Evolutionary conservation across 2,329 filamentous ascomycete genomes (phyloP), one percentile per base, ranked within the genome.

Genomic region (Microthyrium microscopicum): DNA sequence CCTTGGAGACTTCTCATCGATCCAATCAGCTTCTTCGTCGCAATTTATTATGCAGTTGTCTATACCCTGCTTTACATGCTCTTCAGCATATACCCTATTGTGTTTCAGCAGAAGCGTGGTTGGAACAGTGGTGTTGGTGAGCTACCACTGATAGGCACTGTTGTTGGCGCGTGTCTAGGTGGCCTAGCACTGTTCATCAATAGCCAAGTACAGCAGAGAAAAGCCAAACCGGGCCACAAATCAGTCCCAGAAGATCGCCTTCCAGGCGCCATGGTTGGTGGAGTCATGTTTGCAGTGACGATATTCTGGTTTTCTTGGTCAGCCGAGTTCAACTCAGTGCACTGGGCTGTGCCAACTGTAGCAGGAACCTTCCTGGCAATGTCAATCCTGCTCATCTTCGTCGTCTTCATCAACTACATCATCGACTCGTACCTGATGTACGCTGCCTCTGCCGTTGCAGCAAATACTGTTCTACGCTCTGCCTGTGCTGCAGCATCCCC

Each of bases 271-370:
- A 80, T 75, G 43, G 69, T 92, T 17, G 81, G 77, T 3, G 70
- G 81, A 0, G 50, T 91, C 2, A 58, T 82, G 1, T 73, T 78
- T 0, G 78, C 83, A 0, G 52, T 81, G 3, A 84, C 84, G 12
- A 76, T 92, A 52, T 67, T 94, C 18, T 77, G 75, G 51, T 94
- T 93, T 47, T 72, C 80, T 0, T 92, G 83, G 83, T 92, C 84
- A 0, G 83, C 76, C 39, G 69, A 82, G 1, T 84, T 84, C 0
- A 68, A 70, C 4, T n/a, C 22, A n/a, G 81, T 89, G 21, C 83
- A 82, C 50, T 91, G 80, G 77, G 72, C 82, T 12, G 63, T 72
- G 13, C 77, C 81, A 1, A 75, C 91, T 30, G 60, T 79, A 1
- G 80, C 81, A 1, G 80, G 82, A 1, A 67, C 91, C 5, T 77